Percentiles rank a stretch among this genome's conserved stretches.
Evolutionary conservation across 2,329 filamentous ascomycete genomes (phyloP).

Genomic region (Acrocalymma vagum): DNA sequence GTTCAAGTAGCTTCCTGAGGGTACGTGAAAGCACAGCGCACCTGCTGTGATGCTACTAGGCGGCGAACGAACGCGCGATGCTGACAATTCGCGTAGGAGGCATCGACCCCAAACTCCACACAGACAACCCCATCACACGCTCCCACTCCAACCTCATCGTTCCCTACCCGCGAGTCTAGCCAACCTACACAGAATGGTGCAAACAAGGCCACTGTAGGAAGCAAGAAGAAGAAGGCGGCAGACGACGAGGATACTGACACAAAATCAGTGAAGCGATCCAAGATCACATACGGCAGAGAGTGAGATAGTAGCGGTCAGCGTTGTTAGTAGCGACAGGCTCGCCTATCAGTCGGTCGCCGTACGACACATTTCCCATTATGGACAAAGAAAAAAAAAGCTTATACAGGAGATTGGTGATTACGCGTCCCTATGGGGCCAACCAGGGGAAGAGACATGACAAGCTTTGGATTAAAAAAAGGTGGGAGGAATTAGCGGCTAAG

Average conservation of each 20-base stretch:
- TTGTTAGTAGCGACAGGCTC: background rate
- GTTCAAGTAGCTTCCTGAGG: conserved; percentile 49
- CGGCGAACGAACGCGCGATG: conserved; percentile 2
- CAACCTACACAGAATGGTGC: conserved; percentile 51
- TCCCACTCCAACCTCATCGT: conserved; percentile 57
- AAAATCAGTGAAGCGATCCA: conserved; percentile 56
- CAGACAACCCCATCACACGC: conserved; percentile 55
- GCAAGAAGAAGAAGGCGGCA: conserved; percentile 54
- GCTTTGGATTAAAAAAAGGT: background rate
- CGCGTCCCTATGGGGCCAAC: conserved; percentile 39
- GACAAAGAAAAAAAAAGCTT: conserved; percentile 5
- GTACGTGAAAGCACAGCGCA: conserved; percentile 36
- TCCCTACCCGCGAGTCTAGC: conserved; percentile 56
- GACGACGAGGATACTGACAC: conserved; percentile 57
- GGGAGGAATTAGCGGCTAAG: background rate
- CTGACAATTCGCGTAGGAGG: conserved; percentile 41
- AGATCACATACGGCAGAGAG: conserved; percentile 60
- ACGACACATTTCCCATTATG: conserved; percentile 1
- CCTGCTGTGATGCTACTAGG: background rate
- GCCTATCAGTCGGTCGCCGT: background rate
- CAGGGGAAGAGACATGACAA: background rate
- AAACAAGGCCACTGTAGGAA: conserved; percentile 44
- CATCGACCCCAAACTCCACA: conserved; percentile 48
- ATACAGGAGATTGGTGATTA: conserved; percentile 22
- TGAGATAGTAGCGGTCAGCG: too few relatives aligned